Conservation (phyloP, 2,329 filamentous ascomycete genomes). For the Massarina eburnea region DNA sequence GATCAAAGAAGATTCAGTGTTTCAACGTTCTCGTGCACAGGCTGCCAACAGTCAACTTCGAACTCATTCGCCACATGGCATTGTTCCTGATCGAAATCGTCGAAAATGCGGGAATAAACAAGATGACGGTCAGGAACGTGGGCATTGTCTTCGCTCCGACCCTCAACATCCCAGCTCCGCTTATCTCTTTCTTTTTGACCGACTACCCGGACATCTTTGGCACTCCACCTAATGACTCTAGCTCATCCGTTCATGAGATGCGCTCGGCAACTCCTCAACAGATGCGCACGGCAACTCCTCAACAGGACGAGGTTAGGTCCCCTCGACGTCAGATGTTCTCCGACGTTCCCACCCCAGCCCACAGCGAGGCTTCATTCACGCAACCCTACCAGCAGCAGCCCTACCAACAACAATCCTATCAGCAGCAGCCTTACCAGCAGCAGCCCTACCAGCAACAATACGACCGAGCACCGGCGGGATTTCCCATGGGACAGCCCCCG, state of each 20-base stretch:
- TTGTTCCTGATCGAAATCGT: constrained; percentile 90
- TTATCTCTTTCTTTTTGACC: constrained; percentile 91
- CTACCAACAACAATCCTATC: no score
- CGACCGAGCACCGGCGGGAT: constrained; percentile 27
- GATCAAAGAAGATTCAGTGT: constrained; percentile 72
- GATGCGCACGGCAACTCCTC: constrained; percentile 43
- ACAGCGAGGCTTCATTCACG: constrained; percentile 59
- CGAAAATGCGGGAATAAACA: constrained; percentile 86
- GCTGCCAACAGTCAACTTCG: constrained; percentile 77
- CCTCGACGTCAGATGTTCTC: constrained; percentile 67
- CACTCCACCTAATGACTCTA: constrained; percentile 61
- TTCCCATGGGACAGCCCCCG: constrained; percentile 25
- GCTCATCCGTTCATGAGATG: constrained; percentile 49
- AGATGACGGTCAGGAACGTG: constrained; percentile 96
- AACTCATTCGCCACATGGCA: constrained; percentile 80
- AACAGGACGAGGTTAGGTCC: constrained; percentile 60
- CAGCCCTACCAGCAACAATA: no score
- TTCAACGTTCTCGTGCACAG: constrained; percentile 78
- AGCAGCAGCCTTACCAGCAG: constrained; percentile 3
- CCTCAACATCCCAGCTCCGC: constrained; percentile 89
- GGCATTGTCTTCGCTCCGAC: constrained; percentile 98
- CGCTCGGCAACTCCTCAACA: constrained; percentile 45
- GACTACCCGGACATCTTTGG: constrained; percentile 88
- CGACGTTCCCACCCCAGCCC: constrained; percentile 65
- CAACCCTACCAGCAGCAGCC: constrained; percentile 3